A percentile compares a stretch with the other conserved stretches of the same genome.
Evolutionary conservation across 139 green algal genomes (phyloP).

Genomic region (Coelastrella sp.): DNA sequence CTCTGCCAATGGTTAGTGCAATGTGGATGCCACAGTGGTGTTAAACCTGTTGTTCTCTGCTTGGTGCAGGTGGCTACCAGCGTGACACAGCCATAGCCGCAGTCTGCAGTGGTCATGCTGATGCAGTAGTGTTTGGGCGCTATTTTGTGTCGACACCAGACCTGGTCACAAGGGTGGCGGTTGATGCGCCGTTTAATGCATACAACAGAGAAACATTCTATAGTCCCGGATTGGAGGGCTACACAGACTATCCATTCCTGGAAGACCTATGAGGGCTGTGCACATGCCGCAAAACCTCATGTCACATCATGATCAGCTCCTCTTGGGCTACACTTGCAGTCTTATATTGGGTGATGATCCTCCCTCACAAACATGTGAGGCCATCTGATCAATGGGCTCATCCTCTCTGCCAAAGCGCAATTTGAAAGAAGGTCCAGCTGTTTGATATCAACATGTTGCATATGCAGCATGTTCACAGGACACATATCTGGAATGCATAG

Average conservation of each 20-base stretch:
- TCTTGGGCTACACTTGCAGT: too few species aligned
- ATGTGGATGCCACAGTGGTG: background rate
- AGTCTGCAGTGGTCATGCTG: conserved; percentile 59
- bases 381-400: too few species aligned
- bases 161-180: conserved; percentile 71
- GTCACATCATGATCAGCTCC: too few species aligned
- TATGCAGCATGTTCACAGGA: too few species aligned
- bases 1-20: background rate
- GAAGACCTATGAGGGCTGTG: conserved; percentile 37
- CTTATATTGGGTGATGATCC: too few species aligned
- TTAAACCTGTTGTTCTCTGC: background rate
- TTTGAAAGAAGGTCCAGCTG: too few species aligned
- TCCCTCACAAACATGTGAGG: too few species aligned
- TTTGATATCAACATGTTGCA: too few species aligned
- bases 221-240: conserved; percentile 66
- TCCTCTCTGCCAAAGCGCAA: too few species aligned
- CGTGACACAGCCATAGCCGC: conserved; percentile 56
- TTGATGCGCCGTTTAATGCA: conserved; percentile 75
- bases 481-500: too few species aligned
- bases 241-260: conserved; percentile 87
- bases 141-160: conserved; percentile 53
- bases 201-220: conserved; percentile 89
- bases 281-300: too few species aligned
- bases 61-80: conserved; percentile 59
- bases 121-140: conserved; percentile 66